A percentile compares a stretch with the other conserved stretches of the same genome.
These are phyloP conservation scores for Phytophthora brassicae DNA, from an alignment of 352 stramenopile genomes.

Conservation along the genomic window DNA sequence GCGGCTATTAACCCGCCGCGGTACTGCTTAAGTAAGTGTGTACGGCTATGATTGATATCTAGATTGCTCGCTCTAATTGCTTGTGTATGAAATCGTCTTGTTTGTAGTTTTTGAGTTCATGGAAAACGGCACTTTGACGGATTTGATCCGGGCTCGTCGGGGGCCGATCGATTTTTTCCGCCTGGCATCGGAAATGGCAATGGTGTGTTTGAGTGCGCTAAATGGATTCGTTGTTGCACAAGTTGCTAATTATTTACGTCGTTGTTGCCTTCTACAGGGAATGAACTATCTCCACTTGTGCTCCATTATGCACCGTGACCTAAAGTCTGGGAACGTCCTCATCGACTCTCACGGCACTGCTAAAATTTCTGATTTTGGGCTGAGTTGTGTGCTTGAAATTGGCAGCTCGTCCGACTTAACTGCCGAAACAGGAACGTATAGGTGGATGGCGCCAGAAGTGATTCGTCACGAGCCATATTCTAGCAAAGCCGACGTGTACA, in stretches of 20 bases:
- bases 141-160: constrained; percentile 72
- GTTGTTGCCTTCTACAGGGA: constrained; percentile 46
- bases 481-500: constrained; percentile 95
- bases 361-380: constrained; percentile 89
- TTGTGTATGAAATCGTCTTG: background rate
- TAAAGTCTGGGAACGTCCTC: constrained; percentile 96
- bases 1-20: constrained; percentile 74
- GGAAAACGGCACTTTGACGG: constrained; percentile 83
- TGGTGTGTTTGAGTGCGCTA: constrained; percentile 40
- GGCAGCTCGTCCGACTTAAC: constrained; percentile 77
- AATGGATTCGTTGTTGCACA: background rate
- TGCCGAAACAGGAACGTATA: constrained; percentile 88
- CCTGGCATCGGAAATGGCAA: constrained; percentile 73
- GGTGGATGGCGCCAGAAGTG: constrained; percentile 96
- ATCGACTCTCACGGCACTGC: constrained; percentile 80
- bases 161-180: constrained; percentile 82
- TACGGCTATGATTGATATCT: background rate
- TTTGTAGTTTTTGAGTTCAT: constrained; percentile 85
- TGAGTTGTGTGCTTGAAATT: constrained; percentile 85
- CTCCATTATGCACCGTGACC: constrained; percentile 94
- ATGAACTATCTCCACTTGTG: constrained; percentile 95
- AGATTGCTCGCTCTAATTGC: background rate
- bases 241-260: background rate
- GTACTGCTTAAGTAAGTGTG: constrained; percentile 75
- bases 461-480: constrained; percentile 94